Evolutionary conservation across 306 rosid genomes (phyloP), one percentile per base, ranked within the genome.

Genomic region (Crotalaria pallida): DNA sequence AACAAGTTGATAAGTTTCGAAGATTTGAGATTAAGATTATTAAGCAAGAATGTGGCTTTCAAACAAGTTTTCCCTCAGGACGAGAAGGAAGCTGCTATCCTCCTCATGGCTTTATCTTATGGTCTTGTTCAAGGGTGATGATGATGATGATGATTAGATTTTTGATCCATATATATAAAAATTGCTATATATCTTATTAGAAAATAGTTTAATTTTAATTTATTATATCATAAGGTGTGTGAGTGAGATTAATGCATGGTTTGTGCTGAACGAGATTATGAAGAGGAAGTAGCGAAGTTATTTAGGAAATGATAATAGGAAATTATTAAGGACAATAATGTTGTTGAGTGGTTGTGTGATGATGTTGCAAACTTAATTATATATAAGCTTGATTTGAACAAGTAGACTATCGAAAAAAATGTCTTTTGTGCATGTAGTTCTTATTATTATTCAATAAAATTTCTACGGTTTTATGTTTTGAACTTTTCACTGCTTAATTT

Each of bases 11-110:
- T n/a, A n/a, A 61, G 86, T 36, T 88, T 90, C 12, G 97, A 88
- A 71, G 97, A 90, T 48, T 77, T 90, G 51, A 61, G 69, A 36
- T 24, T 88, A 15, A 82, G 81, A n/a, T 74, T 87, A n/a, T 74
- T 87, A 71, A 84, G 82, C 29, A 73, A 88, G 43, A 90, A 80
- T n/a, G 38, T 90, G 31, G 59, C 86, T 41, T 61, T 87, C 55
- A 88, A 89, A 56, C 84, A 86, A 64, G 95, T 85, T 69, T 94
- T 90, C 83, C 98, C 98, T 51, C 98, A 87, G 72, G 98, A 94
- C 9, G 98, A 94, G 90, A 94, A 80, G 76, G 98, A 94, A 51
- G 98, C 98, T 8, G 98, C 98, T 0, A 90, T 90, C 63, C 67
- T 94, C 40, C 92, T 94, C 27, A 94, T 94, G 98, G 89, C 98